Conservation (phyloP, 2,329 filamentous ascomycete species). For the Annulohypoxylon truncatum region DNA sequence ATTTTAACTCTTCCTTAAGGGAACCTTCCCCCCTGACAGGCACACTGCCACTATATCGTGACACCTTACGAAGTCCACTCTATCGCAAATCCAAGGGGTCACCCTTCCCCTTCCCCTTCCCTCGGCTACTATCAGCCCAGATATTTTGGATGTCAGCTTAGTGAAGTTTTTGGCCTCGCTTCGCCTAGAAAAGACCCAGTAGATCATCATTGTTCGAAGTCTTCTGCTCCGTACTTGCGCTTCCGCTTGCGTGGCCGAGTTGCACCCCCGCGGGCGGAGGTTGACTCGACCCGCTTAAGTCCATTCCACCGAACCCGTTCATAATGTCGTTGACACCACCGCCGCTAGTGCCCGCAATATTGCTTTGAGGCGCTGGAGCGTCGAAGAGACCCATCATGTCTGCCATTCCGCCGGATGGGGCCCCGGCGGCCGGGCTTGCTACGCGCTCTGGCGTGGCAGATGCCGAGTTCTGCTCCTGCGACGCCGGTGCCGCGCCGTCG, state of each 20-base stretch:
- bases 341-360: slow-evolving; percentile 54
- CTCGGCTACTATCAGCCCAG: background rate
- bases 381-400: slow-evolving; percentile 79
- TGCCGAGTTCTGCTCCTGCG: slow-evolving; percentile 68
- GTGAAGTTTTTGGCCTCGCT: background rate
- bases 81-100: slow-evolving; percentile 22
- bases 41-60: background rate
- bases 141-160: slow-evolving; percentile 9
- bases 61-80: background rate
- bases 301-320: slow-evolving; percentile 86
- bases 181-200: slow-evolving; percentile 64
- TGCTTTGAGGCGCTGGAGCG: slow-evolving; percentile 65
- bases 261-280: slow-evolving; percentile 74
- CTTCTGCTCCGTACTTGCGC: slow-evolving; percentile 58
- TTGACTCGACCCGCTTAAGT: slow-evolving; percentile 74
- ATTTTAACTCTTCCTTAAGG: background rate
- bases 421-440: slow-evolving; percentile 67
- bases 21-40: background rate
- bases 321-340: slow-evolving; percentile 77
- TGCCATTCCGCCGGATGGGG: slow-evolving; percentile 62
- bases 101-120: background rate
- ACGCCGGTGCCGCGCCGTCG: slow-evolving; percentile 92
- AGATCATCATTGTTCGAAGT: slow-evolving; percentile 69
- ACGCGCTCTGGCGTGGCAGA: slow-evolving; percentile 75
- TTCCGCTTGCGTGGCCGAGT: slow-evolving; percentile 55